These are phyloP conservation scores for Oropetium thomaeum DNA, from an alignment of 176 grass and related monocot genomes.

Conservation along the genomic window DNA sequence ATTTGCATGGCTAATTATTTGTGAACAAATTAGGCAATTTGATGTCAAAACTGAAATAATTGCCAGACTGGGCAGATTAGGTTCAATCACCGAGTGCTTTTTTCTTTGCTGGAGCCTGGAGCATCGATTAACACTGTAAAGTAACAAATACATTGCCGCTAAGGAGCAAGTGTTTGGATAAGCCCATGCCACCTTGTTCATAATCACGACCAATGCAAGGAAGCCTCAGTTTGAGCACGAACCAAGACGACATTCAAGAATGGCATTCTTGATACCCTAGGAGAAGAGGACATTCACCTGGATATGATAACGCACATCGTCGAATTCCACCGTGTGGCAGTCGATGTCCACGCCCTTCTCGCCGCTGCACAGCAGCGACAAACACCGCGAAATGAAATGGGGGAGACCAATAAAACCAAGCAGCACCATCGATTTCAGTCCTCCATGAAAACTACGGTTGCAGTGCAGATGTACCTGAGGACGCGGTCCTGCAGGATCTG, in stretches of 20 bases:
- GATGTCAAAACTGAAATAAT: neutral
- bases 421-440: neutral
- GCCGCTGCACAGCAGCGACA: slow-evolving; percentile 41
- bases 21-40: neutral
- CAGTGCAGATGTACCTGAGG: slow-evolving; percentile 45
- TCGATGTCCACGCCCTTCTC: slow-evolving; percentile 93
- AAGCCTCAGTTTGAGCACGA: neutral
- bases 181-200: neutral
- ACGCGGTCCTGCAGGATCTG: slow-evolving; percentile 95
- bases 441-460: neutral
- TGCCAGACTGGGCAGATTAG: neutral
- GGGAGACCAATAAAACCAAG: neutral
- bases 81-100: neutral
- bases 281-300: slow-evolving; percentile 51
- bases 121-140: neutral
- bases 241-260: neutral
- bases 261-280: neutral
- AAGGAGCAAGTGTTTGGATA: neutral
- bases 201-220: neutral
- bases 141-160: neutral
- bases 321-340: slow-evolving; percentile 96
- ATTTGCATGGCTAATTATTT: neutral
- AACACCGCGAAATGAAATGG: neutral
- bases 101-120: neutral
- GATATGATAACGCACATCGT: slow-evolving; percentile 93